These are phyloP conservation scores for Botrytis galanthina DNA, from an alignment of 2,329 filamentous ascomycete species.

Conservation along the genomic window DNA sequence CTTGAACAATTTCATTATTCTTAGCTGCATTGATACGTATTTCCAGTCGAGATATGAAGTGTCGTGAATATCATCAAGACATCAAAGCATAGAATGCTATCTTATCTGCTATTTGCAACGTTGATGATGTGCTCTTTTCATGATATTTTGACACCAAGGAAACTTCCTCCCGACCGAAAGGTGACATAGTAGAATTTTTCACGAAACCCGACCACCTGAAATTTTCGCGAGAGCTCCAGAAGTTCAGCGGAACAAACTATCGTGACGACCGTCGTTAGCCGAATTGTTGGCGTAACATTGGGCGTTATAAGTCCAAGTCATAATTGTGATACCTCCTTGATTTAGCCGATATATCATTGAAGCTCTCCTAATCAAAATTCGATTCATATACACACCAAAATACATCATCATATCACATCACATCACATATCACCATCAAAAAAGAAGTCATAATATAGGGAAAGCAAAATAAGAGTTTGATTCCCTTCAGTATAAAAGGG, in stretches of 20 bases:
- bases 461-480: conserved; percentile 19
- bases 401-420: background rate
- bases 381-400: background rate
- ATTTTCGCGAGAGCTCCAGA: background rate
- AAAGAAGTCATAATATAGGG: background rate
- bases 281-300: background rate
- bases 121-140: background rate
- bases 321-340: too few relatives aligned
- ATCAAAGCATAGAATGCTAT: background rate
- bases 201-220: background rate
- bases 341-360: background rate
- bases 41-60: background rate
- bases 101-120: background rate
- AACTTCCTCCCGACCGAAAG: too few relatives aligned
- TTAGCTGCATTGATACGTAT: background rate
- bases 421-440: background rate
- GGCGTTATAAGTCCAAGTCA: background rate
- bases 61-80: background rate
- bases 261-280: background rate
- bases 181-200: background rate
- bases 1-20: background rate
- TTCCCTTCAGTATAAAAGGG: conserved; percentile 6
- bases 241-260: background rate
- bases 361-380: background rate
- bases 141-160: background rate